A percentile compares a stretch with the other conserved stretches of the same genome.
phyloP scores from a whole-genome alignment of 495 filamentous ascomycete species.

The Neurospora sp. region DNA sequence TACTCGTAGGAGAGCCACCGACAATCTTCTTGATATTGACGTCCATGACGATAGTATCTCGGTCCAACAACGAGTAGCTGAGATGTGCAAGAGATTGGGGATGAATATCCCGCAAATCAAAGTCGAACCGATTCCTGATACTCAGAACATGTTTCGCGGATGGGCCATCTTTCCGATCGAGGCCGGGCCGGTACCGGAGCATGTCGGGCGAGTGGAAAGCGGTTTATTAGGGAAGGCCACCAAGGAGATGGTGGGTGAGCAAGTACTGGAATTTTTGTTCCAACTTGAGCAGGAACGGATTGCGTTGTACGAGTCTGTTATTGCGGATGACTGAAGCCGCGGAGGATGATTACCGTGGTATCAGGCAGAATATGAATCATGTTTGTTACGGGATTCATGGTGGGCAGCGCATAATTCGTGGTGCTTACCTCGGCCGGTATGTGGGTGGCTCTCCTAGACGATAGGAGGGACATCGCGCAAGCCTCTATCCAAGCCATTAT shows the following conservation, averaged over 20 bases:
- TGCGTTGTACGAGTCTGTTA: neutral
- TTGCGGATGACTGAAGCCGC: neutral
- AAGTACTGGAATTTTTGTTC: slow-evolving; percentile 14
- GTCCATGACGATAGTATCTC: slow-evolving; percentile 5
- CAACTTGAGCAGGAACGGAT: slow-evolving; percentile 6
- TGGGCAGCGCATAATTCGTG: neutral
- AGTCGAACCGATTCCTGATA: neutral
- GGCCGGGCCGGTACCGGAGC: slow-evolving; percentile 9
- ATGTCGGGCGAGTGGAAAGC: slow-evolving; percentile 12
- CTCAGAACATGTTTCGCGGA: slow-evolving; percentile 9
- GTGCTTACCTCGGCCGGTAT: neutral
- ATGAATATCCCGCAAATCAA: slow-evolving; percentile 6
- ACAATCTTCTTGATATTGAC: neutral
- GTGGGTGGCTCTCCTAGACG: neutral
- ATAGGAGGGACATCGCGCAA: neutral
- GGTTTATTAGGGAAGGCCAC: slow-evolving; percentile 16
- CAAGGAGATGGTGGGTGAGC: slow-evolving; percentile 23
- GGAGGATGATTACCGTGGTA: neutral
- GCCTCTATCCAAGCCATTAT: neutral
- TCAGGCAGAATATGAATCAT: neutral
- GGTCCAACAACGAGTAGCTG: slow-evolving; percentile 2
- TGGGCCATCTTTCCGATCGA: slow-evolving; percentile 13
- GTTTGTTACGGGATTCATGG: neutral
- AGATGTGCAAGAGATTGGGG: slow-evolving; percentile 14
- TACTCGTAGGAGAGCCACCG: neutral